A percentile compares a stretch with the other conserved stretches of the same genome.
Conservation (phyloP, 2,329 filamentous ascomycete species). For the Lasiodiplodia theobromae region DNA sequence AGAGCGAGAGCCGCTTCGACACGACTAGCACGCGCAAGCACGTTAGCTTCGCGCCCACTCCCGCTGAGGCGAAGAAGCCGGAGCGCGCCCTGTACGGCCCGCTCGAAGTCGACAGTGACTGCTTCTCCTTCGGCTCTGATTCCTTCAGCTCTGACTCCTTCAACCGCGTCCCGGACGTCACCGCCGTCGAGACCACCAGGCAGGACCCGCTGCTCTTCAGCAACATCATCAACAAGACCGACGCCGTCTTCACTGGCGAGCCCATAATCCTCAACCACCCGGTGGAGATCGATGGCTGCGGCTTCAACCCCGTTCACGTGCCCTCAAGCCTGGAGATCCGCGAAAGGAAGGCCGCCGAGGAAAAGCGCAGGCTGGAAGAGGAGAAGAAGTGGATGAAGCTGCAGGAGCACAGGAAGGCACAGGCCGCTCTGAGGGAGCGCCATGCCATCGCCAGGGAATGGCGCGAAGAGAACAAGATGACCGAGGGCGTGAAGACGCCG, state of each 20-base stretch:
- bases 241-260: slow-evolving; percentile 6
- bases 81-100: slow-evolving; percentile 15
- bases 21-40: not conserved
- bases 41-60: not conserved
- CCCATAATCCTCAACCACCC: not conserved
- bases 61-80: not conserved
- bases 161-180: not conserved
- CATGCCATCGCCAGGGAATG: not conserved
- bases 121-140: slow-evolving; percentile 1
- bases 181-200: not conserved
- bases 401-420: not conserved
- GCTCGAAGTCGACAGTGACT: not conserved
- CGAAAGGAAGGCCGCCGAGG: not conserved
- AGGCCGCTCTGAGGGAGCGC: not conserved
- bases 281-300: not conserved
- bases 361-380: not conserved
- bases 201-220: slow-evolving; percentile 7
- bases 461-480: not conserved
- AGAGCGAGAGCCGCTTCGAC: slow-evolving; percentile 13
- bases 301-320: not conserved
- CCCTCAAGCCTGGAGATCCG: not conserved
- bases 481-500: not conserved
- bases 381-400: not conserved
- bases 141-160: not conserved
- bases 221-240: slow-evolving; percentile 4